Evolutionary conservation across 2,329 filamentous ascomycete genomes (phyloP).

Genomic region (Fusarium humuli): DNA sequence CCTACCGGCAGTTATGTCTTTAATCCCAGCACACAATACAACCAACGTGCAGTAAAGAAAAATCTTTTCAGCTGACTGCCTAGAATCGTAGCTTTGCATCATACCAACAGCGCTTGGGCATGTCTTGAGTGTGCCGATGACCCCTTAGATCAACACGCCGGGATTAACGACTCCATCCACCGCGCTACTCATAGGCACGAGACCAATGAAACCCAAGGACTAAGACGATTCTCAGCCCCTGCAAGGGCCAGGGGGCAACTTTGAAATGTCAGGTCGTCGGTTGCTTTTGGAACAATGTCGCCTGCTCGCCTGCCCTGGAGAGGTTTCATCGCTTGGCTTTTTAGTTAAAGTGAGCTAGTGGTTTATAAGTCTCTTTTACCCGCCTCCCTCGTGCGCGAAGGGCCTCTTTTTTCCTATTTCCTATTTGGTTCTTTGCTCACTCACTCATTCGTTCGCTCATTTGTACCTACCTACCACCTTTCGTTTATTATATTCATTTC

Average conservation of each 20-base stretch:
- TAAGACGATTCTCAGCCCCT: conserved; percentile 14
- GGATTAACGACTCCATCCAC: conserved; percentile 13
- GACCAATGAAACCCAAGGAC: conserved; percentile 24
- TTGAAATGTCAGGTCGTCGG: conserved; percentile 13
- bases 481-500: conserved; percentile 3
- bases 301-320: conserved; percentile 3
- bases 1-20: neutral
- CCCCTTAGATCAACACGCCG: conserved; percentile 26
- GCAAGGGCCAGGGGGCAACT: conserved; percentile 20
- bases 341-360: conserved; percentile 16
- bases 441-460: conserved; percentile 20
- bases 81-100: neutral
- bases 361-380: conserved; percentile 21
- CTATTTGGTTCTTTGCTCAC: conserved; percentile 1
- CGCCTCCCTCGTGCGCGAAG: conserved; percentile 3
- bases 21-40: neutral
- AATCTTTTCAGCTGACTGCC: neutral
- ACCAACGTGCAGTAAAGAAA: neutral
- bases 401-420: conserved; percentile 1
- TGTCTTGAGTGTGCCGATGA: conserved; percentile 5
- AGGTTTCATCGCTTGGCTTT: conserved; percentile 12
- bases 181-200: neutral
- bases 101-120: neutral
- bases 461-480: neutral
- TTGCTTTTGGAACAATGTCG: conserved; percentile 5